Base-by-base conservation (phyloP, 2,329 filamentous ascomycete genomes). In the Ophiostoma ips region DNA sequence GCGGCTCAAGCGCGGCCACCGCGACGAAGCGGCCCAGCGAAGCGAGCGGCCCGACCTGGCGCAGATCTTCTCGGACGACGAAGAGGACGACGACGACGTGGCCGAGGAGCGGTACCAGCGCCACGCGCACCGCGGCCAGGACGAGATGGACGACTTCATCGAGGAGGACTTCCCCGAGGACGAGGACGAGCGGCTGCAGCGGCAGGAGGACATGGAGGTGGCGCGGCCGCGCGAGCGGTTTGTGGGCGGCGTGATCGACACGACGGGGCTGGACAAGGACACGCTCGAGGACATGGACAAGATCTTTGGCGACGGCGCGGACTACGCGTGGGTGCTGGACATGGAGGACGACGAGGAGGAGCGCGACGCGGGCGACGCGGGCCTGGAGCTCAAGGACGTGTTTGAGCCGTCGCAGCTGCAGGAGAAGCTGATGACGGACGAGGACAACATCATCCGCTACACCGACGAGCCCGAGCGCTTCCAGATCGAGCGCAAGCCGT, bases 341-440 rank as follows among this genome's bases (percentile, higher is more conserved):
- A 73, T 90, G 60, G 89, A 96, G 64, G 85, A 92, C 43, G 83
- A 88, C 46, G 84, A 89, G 56, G 86, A 94, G 56, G 81, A 86
- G 45, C 80, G 84, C 51, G 75, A 84, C 56, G 77, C 81, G 53
- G 84, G 87, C 54, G 86, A 94, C 57, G 85, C 89, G 59, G 82
- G 83, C 41, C 79, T 96, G 38, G 87, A 95, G 65, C 77, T 98
- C 55, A 95, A 96, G 68, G 90, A 98, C 63, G 90, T 98, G 47
- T 98, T 98, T 60, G 92, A 98, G 66, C 92, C 92, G 1, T 94
- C 89, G 3, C 88, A 98, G 64, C 76, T 98, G 36, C 82, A 84
- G 51, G 92, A 98, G 67, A 90, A 87, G 67, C 84, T 96, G 64
- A 77, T 98, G 58, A 98, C 92, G 9, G 92, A 96, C 52, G 88